Evolutionary conservation across 2,329 filamentous ascomycete genomes (phyloP), one percentile per base, ranked within the genome.

Genomic region (Fonsecaea multimorphosa): DNA sequence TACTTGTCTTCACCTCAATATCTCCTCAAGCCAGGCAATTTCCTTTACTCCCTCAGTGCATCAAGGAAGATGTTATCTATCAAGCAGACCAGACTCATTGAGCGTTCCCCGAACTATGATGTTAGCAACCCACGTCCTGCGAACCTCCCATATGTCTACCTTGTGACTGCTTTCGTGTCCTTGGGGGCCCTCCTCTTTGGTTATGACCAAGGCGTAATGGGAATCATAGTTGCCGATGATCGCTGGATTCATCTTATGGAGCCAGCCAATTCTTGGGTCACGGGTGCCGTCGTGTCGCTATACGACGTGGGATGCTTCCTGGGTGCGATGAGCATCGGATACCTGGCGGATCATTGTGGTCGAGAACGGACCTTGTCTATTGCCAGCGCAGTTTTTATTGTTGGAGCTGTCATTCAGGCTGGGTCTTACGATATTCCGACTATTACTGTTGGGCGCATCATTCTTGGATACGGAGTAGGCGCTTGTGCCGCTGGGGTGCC

Each of bases 401-500:
- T 67, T 24, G 64, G 64, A 16, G 64, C 64, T 7, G n/a, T 60
- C n/a, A 29, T 67, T 34, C 78, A 79, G 67, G 74, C 75, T 36
- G 77, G 74, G 31, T 72, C 77, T 0, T 65, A 74, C 6, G 74
- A 74, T 51, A 74, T 79, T 63, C 73, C 74, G 27, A 83, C 83
- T 79, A 73, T 84, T 14, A 81, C 84, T 40, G 73, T 77, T n/a
- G 82, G 82, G 2, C 79, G 83, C 58, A 79, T 82, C 68, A 79
- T 84, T 65, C 81, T 80, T 5, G 83, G 83, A 4, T 63, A 82
- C 12, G 82, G 81, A 1, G 77, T 84, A 16, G 83, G 83, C 2
- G 74, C 81, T 44, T 76, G 83, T 70, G 81, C 81, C 1, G 77
- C 78, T 31, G 79, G 78, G 0, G 77, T 83, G n/a, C 81, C 81